A percentile compares a stretch with the other conserved stretches of the same genome.
phyloP scores from a whole-genome alignment of 2,329 filamentous ascomycete species.

The Fusarium haematococcum region DNA sequence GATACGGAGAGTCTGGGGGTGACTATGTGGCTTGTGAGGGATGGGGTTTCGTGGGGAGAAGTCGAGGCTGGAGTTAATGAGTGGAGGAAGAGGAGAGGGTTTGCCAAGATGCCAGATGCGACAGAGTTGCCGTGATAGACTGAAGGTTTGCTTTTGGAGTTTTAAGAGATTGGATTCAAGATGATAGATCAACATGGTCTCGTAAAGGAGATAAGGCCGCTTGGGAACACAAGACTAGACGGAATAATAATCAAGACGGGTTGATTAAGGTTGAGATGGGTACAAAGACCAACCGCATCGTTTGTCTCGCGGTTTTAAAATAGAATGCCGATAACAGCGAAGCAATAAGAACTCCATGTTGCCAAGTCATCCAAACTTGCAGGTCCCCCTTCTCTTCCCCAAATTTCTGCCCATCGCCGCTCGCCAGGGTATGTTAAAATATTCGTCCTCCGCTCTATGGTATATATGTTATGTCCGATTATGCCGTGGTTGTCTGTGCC shows the following conservation, averaged over 20 bases:
- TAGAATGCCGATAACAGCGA: constrained; percentile 12
- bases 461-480: constrained; percentile 5
- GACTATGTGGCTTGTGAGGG: constrained; percentile 83
- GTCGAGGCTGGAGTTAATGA: constrained; percentile 82
- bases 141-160: background rate
- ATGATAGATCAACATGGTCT: background rate
- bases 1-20: constrained; percentile 85
- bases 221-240: background rate
- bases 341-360: constrained; percentile 20
- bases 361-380: background rate
- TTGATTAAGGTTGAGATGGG: background rate
- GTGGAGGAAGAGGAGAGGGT: constrained; percentile 81
- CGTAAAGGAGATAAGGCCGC: background rate
- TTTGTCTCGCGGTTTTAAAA: constrained; percentile 11
- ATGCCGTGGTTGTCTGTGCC: constrained; percentile 23
- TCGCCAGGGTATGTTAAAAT: constrained; percentile 29
- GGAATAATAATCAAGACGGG: constrained; percentile 9
- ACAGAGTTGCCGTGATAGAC: constrained; percentile 15
- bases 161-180: background rate
- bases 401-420: background rate
- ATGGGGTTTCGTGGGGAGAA: constrained; percentile 82
- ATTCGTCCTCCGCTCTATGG: constrained; percentile 21
- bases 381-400: background rate
- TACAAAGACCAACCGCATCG: constrained; percentile 1
- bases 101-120: constrained; percentile 25